A percentile compares a stretch with the other conserved stretches of the same genome.
Conservation (phyloP, 306 rosid species). For the Trifolium dubium region DNA sequence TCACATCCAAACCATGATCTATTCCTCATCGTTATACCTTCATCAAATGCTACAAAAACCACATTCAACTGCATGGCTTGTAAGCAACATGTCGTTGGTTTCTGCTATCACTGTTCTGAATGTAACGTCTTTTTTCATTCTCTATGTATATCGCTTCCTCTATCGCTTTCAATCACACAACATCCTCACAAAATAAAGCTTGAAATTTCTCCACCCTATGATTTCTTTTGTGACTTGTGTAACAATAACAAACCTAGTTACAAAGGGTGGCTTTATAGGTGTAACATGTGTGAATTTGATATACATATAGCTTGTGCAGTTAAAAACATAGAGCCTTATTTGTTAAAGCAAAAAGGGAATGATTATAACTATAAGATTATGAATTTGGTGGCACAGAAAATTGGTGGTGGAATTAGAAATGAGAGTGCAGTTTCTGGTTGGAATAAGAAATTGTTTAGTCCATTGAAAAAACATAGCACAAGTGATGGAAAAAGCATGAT, state of each 20-base stretch:
- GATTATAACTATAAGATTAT: constrained; percentile 10
- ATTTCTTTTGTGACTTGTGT: constrained; percentile 66
- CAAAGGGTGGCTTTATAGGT: constrained; percentile 67
- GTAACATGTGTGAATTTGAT: constrained; percentile 67
- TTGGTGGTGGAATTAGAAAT: constrained; percentile 29
- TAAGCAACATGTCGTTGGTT: constrained; percentile 38
- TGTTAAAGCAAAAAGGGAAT: neutral
- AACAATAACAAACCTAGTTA: constrained; percentile 46
- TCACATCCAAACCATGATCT: constrained; percentile 56
- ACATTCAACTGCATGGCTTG: constrained; percentile 51
- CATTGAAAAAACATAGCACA: constrained; percentile 25
- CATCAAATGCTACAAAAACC: constrained; percentile 24
- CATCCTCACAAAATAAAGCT: constrained; percentile 61
- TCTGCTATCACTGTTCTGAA: constrained; percentile 59
- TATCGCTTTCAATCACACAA: constrained; percentile 40
- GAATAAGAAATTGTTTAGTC: constrained; percentile 47
- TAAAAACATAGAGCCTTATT: constrained; percentile 29
- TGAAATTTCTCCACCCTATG: constrained; percentile 52
- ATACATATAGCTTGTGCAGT: constrained; percentile 57
- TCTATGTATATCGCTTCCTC: constrained; percentile 54
- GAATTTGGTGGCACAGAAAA: constrained; percentile 45
- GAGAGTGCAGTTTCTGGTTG: constrained; percentile 28
- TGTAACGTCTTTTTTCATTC: constrained; percentile 50
- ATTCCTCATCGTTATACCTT: constrained; percentile 46
- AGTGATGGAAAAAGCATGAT: constrained; percentile 7